Evolutionary conservation across 345 rosid genomes (phyloP).

Genomic region (Microthlaspi erraticum): DNA sequence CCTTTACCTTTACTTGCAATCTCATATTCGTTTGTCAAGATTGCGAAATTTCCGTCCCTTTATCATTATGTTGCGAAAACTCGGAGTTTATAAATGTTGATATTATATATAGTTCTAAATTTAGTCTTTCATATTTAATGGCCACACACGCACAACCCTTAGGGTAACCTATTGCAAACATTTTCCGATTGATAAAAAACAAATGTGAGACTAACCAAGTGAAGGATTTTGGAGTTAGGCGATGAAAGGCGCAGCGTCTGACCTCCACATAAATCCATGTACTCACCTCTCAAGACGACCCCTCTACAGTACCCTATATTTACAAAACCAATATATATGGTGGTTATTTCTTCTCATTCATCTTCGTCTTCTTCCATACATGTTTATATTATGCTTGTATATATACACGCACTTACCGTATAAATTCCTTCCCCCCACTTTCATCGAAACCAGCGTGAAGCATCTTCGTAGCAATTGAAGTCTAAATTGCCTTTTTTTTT

Average conservation of each 20-base stretch:
- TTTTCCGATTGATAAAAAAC: conserved; percentile 3
- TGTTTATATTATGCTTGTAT: no score
- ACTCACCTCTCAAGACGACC: background rate
- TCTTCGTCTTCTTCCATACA: no score
- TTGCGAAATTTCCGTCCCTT: background rate
- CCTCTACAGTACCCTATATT: conserved; percentile 1
- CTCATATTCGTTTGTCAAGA: conserved; percentile 3
- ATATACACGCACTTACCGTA: no score
- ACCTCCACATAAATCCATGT: conserved; percentile 38
- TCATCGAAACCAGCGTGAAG: no score
- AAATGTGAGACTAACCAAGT: conserved; percentile 36
- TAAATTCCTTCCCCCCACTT: no score
- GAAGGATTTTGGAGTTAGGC: conserved; percentile 25
- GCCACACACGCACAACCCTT: background rate
- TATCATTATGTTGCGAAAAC: background rate
- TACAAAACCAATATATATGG: conserved; percentile 16
- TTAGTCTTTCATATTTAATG: background rate
- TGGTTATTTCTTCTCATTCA: no score
- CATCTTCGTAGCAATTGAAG: no score
- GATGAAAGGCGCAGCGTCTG: conserved; percentile 24
- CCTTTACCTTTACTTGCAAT: background rate
- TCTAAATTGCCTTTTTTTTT: no score
- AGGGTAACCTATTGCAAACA: background rate
- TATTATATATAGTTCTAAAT: background rate
- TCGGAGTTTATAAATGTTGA: background rate